Percentiles rank a stretch among this genome's conserved stretches.
phyloP scores from a whole-genome alignment of 495 filamentous ascomycete species.

The Polyplosphaeria fusca region DNA sequence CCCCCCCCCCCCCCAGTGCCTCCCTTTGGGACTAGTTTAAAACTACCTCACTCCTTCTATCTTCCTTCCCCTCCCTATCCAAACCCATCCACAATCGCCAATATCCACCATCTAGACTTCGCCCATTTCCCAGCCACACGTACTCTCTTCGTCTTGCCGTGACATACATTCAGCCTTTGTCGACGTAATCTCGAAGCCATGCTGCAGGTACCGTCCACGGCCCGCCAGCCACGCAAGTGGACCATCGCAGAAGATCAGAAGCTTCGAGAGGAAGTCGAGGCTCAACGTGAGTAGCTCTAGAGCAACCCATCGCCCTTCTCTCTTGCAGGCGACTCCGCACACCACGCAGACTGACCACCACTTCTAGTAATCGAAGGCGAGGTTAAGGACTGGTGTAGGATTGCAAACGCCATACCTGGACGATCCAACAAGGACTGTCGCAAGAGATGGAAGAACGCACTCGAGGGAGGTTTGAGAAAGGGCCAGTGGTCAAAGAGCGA shows the following conservation, averaged over 20 bases:
- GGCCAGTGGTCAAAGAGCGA: conserved; percentile 45
- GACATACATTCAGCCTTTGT: too few species aligned
- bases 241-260: conserved; percentile 28
- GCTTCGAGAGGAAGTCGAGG: conserved; percentile 28
- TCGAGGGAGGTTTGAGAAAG: conserved; percentile 45
- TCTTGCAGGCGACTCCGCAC: too few species aligned
- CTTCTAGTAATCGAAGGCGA: conserved; percentile 24
- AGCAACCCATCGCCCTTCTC: neutral
- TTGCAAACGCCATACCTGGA: conserved; percentile 42
- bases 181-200: too few species aligned
- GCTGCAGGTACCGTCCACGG: neutral
- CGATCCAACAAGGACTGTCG: conserved; percentile 47
- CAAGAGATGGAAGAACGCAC: conserved; percentile 45
- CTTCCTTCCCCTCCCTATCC: neutral
- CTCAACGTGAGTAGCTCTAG: conserved; percentile 14
- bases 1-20: neutral
- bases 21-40: conserved; percentile 14
- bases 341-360: neutral
- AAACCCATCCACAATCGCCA: conserved; percentile 4
- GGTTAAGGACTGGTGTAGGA: conserved; percentile 34
- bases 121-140: too few species aligned
- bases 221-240: conserved; percentile 28
- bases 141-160: too few species aligned
- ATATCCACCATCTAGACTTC: neutral
- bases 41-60: conserved; percentile 1